These are phyloP conservation scores for Aaosphaeria pasadenensis DNA, from an alignment of 2,329 filamentous ascomycete genomes.

Conservation along the genomic window DNA sequence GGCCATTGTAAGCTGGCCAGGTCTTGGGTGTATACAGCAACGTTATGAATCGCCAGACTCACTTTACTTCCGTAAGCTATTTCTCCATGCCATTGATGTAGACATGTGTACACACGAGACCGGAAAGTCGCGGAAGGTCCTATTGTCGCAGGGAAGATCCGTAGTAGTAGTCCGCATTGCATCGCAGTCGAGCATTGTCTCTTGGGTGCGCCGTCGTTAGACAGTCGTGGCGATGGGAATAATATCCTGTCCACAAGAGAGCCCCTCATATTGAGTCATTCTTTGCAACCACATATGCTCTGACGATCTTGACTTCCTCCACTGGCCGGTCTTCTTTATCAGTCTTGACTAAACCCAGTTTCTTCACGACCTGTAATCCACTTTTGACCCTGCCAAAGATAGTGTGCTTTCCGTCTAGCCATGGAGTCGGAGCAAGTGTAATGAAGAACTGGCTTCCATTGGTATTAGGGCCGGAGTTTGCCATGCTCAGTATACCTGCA, in stretches of 20 bases:
- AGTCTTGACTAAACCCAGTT: conserved; percentile 86
- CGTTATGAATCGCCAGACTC: too few relatives aligned
- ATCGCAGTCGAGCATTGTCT: too few relatives aligned
- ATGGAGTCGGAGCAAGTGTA: conserved; percentile 88
- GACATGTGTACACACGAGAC: too few relatives aligned
- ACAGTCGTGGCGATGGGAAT: too few relatives aligned
- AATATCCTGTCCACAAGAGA: too few relatives aligned
- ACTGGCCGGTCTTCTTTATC: conserved; percentile 75
- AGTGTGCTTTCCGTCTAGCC: conserved; percentile 95
- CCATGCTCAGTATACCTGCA: conserved; percentile 93
- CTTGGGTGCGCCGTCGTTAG: too few relatives aligned
- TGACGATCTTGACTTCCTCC: conserved; percentile 78
- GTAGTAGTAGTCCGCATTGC: too few relatives aligned
- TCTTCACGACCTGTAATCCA: conserved; percentile 78
- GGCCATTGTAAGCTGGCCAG: conserved; percentile 21
- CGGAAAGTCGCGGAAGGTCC: too few relatives aligned
- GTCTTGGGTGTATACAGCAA: too few relatives aligned
- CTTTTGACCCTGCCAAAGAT: conserved; percentile 89
- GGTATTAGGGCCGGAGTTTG: conserved; percentile 87
- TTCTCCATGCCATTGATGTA: too few relatives aligned
- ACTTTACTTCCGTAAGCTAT: background rate
- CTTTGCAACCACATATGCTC: conserved; percentile 66
- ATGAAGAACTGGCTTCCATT: conserved; percentile 97
- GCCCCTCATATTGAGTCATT: conserved; percentile 42
- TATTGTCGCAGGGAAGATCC: too few relatives aligned